phyloP scores from a whole-genome alignment of 2,329 filamentous ascomycete species.

The Fusarium dlaminii region DNA sequence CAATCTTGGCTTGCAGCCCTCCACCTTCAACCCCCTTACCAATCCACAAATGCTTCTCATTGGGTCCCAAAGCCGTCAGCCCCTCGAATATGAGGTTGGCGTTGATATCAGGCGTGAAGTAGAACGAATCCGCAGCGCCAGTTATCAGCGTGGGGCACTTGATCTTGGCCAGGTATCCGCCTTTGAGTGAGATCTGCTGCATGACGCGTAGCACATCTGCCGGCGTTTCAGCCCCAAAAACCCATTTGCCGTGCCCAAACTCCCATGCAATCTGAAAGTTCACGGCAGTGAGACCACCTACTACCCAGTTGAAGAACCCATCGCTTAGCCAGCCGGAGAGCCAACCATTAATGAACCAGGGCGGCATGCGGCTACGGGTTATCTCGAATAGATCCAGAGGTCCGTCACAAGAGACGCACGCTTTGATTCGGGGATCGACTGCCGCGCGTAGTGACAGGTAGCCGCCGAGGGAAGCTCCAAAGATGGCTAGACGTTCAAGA shows the following conservation, averaged over 20 bases:
- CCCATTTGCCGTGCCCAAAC: slow-evolving; percentile 36
- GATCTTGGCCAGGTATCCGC: slow-evolving; percentile 32
- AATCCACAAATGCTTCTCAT: slow-evolving; percentile 37
- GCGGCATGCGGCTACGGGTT: slow-evolving; percentile 38
- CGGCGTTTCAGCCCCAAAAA: slow-evolving; percentile 40
- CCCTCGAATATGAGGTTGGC: slow-evolving; percentile 15
- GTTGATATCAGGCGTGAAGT: slow-evolving; percentile 27
- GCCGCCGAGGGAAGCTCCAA: slow-evolving; percentile 54
- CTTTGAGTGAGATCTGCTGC: slow-evolving; percentile 29
- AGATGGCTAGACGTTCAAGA: slow-evolving; percentile 47
- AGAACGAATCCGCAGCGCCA: slow-evolving; percentile 34
- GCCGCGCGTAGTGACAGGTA: slow-evolving; percentile 57
- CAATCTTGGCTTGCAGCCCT: slow-evolving; percentile 41
- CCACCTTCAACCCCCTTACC: slow-evolving; percentile 11
- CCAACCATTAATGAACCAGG: slow-evolving; percentile 35
- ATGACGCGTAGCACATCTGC: slow-evolving; percentile 41
- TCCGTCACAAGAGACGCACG: slow-evolving; percentile 50
- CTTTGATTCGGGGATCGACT: slow-evolving; percentile 53
- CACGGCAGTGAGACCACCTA: slow-evolving; percentile 18
- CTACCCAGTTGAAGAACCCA: slow-evolving; percentile 40
- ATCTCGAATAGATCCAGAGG: slow-evolving; percentile 42
- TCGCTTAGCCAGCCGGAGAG: slow-evolving; percentile 37
- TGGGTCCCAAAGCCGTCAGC: not conserved
- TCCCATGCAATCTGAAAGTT: slow-evolving; percentile 47
- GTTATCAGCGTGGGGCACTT: slow-evolving; percentile 44